Conservation (phyloP, 805 yeast genomes). For the Candida krabiensis region DNA sequence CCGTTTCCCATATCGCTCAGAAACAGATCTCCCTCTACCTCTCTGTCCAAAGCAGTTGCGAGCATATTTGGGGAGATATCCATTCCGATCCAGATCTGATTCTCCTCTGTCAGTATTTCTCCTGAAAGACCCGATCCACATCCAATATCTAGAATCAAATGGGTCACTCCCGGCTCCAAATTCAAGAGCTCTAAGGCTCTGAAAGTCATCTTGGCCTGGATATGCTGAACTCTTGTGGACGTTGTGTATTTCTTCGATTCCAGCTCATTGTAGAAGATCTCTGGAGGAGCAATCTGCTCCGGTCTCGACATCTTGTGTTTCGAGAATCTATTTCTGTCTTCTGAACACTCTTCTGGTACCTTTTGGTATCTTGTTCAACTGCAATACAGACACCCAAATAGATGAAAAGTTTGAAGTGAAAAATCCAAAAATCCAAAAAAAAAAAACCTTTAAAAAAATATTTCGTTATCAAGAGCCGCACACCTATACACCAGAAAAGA, state of each 20-base stretch:
- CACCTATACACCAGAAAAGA: no score
- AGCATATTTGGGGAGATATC: slow-evolving; percentile 96
- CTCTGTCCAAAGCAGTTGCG: slow-evolving; percentile 90
- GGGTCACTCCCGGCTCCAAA: slow-evolving; percentile 59
- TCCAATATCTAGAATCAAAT: slow-evolving; percentile 85
- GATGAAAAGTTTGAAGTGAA: no score
- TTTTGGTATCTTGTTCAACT: no score
- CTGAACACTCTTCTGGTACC: no score
- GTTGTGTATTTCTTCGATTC: slow-evolving; percentile 90
- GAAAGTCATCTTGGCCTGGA: slow-evolving; percentile 96
- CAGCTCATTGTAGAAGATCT: slow-evolving; percentile 85
- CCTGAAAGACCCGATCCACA: slow-evolving; percentile 98
- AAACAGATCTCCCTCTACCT: slow-evolving; percentile 89
- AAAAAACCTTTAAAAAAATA: no score
- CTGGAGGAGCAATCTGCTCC: slow-evolving; percentile 95
- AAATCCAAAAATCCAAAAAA: no score
- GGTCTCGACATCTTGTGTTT: slow-evolving; percentile 78
- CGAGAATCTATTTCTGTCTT: no score
- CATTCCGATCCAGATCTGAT: slow-evolving; percentile 93
- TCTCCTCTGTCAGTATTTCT: slow-evolving; percentile 90
- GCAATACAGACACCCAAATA: no score
- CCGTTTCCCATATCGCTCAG: slow-evolving; percentile 93
- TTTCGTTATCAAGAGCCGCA: no score
- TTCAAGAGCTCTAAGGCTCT: slow-evolving; percentile 87
- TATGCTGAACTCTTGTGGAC: slow-evolving; percentile 95